phyloP scores from a whole-genome alignment of 306 rosid species.

The Prunus davidiana region DNA sequence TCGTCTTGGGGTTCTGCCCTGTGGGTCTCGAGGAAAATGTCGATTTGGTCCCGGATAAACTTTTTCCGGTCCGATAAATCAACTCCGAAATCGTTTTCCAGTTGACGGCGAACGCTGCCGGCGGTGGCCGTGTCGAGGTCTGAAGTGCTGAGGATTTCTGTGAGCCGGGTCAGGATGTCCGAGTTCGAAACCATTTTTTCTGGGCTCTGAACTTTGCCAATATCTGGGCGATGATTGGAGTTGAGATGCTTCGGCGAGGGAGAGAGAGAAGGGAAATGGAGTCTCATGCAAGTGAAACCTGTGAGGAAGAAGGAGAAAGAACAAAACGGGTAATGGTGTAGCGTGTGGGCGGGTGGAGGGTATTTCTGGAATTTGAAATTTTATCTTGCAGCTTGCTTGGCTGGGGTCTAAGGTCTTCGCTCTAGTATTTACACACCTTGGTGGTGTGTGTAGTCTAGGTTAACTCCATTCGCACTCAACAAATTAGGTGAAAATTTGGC shows the following conservation, averaged over 20 bases:
- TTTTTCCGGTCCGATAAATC: conserved; percentile 34
- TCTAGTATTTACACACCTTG: not conserved
- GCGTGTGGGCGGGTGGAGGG: conserved; percentile 10
- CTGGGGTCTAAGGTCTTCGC: not conserved
- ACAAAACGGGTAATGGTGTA: not conserved
- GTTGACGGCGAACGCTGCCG: conserved; percentile 40
- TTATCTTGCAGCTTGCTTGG: not conserved
- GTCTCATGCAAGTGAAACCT: conserved; percentile 31
- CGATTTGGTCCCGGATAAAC: conserved; percentile 39
- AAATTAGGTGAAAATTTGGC: no score
- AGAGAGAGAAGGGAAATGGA: conserved; percentile 5
- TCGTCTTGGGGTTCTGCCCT: conserved; percentile 3
- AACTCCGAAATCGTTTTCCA: conserved; percentile 30
- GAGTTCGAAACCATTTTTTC: conserved; percentile 27
- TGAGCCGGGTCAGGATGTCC: conserved; percentile 34
- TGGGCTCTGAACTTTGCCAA: not conserved
- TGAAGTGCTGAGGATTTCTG: conserved; percentile 26
- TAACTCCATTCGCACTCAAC: not conserved
- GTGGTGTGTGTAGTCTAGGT: not conserved
- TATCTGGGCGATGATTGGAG: not conserved
- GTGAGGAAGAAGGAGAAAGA: not conserved
- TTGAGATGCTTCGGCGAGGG: not conserved
- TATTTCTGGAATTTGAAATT: not conserved
- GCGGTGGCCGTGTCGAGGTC: conserved; percentile 41
- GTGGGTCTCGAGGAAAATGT: conserved; percentile 21